phyloP scores from a whole-genome alignment of 2,329 filamentous ascomycete species.

The Pseudopyrenochaeta lycopersici region DNA sequence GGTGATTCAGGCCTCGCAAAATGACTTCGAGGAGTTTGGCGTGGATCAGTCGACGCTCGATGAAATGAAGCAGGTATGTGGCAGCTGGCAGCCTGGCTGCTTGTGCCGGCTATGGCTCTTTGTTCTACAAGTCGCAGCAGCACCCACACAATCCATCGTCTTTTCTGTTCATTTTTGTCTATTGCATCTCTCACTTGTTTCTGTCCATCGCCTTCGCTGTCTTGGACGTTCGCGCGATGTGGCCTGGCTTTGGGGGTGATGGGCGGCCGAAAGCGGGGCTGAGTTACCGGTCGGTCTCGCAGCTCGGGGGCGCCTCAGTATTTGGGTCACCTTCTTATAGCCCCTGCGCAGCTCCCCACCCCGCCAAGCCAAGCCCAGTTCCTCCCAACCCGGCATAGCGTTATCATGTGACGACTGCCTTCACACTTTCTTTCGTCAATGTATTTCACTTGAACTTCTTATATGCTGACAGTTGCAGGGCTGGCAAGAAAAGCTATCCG shows the following conservation, averaged over 20 bases:
- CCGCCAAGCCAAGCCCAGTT: slow-evolving; percentile 46
- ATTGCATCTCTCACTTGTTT: slow-evolving; percentile 15
- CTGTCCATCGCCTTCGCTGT: slow-evolving; percentile 23
- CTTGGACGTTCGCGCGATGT: slow-evolving; percentile 28
- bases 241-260: slow-evolving; percentile 38
- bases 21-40: slow-evolving; percentile 96
- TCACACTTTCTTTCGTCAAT: slow-evolving; percentile 6
- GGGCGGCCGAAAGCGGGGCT: slow-evolving; percentile 56
- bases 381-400: slow-evolving; percentile 45
- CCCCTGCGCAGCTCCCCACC: slow-evolving; percentile 49
- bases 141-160: slow-evolving; percentile 8
- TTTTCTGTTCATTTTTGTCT: slow-evolving; percentile 10
- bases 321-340: slow-evolving; percentile 59
- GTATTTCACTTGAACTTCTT: slow-evolving; percentile 4
- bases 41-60: slow-evolving; percentile 87
- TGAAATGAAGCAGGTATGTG: slow-evolving; percentile 85
- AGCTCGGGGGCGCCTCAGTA: slow-evolving; percentile 52
- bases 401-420: slow-evolving; percentile 43
- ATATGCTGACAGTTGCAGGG: slow-evolving; percentile 64
- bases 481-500: slow-evolving; percentile 92
- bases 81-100: slow-evolving; percentile 37
- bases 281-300: slow-evolving; percentile 48
- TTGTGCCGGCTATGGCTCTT: slow-evolving; percentile 20
- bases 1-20: slow-evolving; percentile 70
- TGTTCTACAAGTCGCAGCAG: slow-evolving; percentile 19